Evolutionary conservation across 495 filamentous ascomycete genomes (phyloP).

Genomic region (Lepraria neglecta): DNA sequence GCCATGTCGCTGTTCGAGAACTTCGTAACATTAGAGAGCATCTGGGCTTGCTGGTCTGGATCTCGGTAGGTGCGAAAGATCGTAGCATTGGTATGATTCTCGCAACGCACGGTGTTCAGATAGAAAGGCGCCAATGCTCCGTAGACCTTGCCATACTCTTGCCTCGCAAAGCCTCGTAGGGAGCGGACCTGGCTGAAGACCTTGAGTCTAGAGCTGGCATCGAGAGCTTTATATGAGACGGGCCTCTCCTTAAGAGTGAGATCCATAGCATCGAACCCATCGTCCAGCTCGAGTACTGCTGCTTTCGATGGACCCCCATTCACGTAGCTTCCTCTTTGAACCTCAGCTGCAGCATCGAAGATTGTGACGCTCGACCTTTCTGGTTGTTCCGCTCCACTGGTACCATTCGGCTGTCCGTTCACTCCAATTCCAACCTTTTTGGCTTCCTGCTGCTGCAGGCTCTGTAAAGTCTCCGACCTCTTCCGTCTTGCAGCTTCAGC

Average conservation of each 20-base stretch:
- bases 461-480: conserved; percentile 54
- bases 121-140: conserved; percentile 83
- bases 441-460: conserved; percentile 45
- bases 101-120: conserved; percentile 65
- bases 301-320: conserved; percentile 4
- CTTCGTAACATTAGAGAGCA: conserved; percentile 68
- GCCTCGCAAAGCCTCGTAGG: conserved; percentile 76
- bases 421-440: conserved; percentile 35
- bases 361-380: conserved; percentile 41
- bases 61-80: conserved; percentile 82
- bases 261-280: conserved; percentile 64
- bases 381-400: conserved; percentile 20
- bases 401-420: conserved; percentile 30
- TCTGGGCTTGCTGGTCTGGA: conserved; percentile 80
- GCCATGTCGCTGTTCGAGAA: conserved; percentile 79
- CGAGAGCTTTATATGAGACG: conserved; percentile 28
- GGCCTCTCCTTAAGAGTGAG: conserved; percentile 34
- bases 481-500: conserved; percentile 68
- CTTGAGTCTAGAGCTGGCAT: conserved; percentile 55
- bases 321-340: conserved; percentile 26
- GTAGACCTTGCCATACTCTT: conserved; percentile 89
- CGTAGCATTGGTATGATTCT: conserved; percentile 69
- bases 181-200: conserved; percentile 65
- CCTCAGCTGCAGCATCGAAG: conserved; percentile 63
- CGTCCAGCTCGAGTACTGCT: conserved; percentile 37